These are phyloP conservation scores for Dictyostelium brefeldianum DNA, from an alignment of 78 protist genomes.

Conservation along the genomic window DNA sequence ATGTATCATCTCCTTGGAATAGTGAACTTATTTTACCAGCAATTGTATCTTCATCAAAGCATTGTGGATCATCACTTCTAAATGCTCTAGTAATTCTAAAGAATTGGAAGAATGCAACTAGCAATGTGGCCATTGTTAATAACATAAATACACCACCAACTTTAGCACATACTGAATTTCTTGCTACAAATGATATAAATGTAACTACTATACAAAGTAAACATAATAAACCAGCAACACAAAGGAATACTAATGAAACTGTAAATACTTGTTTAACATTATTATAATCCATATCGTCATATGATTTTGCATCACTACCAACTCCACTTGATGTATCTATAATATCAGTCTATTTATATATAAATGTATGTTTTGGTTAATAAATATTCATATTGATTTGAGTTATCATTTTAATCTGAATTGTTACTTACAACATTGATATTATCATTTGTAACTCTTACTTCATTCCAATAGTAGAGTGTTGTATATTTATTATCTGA, in stretches of 20 bases:
- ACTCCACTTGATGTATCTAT: background rate
- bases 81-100: background rate
- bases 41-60: background rate
- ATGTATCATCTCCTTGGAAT: conserved; percentile 3
- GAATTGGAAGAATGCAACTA: conserved; percentile 17
- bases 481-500: background rate
- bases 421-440: background rate
- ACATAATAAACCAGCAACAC: background rate
- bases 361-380: background rate
- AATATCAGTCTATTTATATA: background rate
- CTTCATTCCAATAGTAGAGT: background rate
- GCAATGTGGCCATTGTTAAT: background rate
- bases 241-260: conserved; percentile 9
- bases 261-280: background rate
- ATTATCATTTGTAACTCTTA: background rate
- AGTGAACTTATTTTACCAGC: background rate
- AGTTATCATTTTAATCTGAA: too few relatives aligned
- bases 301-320: background rate
- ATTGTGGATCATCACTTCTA: background rate
- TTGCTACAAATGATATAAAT: background rate
- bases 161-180: background rate
- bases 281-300: conserved; percentile 11
- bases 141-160: background rate
- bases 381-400: too few relatives aligned
- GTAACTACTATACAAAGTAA: background rate